Evolutionary conservation across 108 stramenopile species (phyloP), one percentile per base, ranked within the genome.

Genomic region (Nannochloropsis granulata): DNA sequence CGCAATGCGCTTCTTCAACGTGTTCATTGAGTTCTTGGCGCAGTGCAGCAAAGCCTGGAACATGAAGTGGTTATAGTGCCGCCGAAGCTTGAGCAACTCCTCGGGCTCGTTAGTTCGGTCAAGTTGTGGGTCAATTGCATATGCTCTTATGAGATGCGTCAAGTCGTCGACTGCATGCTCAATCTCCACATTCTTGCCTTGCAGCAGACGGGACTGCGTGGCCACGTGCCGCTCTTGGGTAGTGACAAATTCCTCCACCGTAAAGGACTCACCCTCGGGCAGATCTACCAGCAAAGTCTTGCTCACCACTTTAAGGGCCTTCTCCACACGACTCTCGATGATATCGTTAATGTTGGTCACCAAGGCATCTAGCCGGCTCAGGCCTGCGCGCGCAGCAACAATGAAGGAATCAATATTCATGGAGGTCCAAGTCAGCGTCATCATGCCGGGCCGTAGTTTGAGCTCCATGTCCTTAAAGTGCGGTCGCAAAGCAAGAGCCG

Each of bases 21-120:
- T 90, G 90, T 94, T 94, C 90, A 96, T 92, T n/a, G 93, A 93
- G 81, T 93, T 94, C 88, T 96, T 95, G 25, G 92, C 93, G 82
- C 94, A 94, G 86, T 93, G 92, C 24, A 95, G 89, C 78, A 96
- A 88, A 78, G 95, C 93, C 90, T 94, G 93, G 79, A 95, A 96
- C 93, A 96, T 94, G 90, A 94, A 95, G 90, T 94, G 93, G 88
- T 94, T 93, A 91, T 96, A 96, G 89, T 96, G 95, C 44, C 92
- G 91, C 82, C 92, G 92, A 79, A 96, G 92, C 85, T 94, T 94
- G 11, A 86, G 42, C 44, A 94, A 82, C 71, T 96, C 90, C 82
- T 82, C 93, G 23, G 92, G 89, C 78, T 92, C 93, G 12, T 89
- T 86, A 19, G 93, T 92, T 34, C 81, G 19, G 45, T 94, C 93